These are phyloP conservation scores for Colletotrichum chrysophilum DNA, from an alignment of 2,329 filamentous ascomycete species.

Conservation along the genomic window DNA sequence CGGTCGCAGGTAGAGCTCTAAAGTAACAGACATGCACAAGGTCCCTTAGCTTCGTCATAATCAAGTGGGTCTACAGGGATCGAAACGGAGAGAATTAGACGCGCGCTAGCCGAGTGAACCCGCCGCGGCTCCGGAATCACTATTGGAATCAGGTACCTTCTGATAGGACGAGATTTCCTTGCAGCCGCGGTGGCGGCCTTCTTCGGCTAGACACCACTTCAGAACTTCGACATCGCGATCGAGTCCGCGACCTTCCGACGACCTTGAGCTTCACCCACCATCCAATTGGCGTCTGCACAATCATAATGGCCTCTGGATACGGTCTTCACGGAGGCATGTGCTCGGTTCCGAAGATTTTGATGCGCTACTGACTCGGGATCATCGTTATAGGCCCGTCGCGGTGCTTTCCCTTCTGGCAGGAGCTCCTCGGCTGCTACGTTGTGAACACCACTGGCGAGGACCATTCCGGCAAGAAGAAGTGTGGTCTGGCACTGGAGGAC, in stretches of 20 bases:
- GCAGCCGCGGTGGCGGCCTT: slow-evolving; percentile 2
- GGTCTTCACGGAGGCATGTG: slow-evolving; percentile 77
- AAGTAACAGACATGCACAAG: neutral
- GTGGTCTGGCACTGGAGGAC: slow-evolving; percentile 84
- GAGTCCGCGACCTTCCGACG: neutral
- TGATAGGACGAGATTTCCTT: slow-evolving; percentile 11
- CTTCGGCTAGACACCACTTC: neutral
- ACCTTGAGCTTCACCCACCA: slow-evolving; percentile 18
- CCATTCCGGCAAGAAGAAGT: slow-evolving; percentile 85
- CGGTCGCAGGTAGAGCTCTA: neutral
- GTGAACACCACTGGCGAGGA: slow-evolving; percentile 86
- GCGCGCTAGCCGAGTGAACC: slow-evolving; percentile 6
- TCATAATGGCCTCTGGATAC: slow-evolving; percentile 79
- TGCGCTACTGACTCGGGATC: slow-evolving; percentile 24
- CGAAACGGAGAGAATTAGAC: neutral
- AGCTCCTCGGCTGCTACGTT: slow-evolving; percentile 97
- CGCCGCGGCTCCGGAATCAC: neutral
- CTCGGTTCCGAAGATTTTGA: neutral
- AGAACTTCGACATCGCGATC: slow-evolving; percentile 1
- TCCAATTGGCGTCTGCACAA: slow-evolving; percentile 30
- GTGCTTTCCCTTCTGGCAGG: slow-evolving; percentile 99
- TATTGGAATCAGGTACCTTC: slow-evolving; percentile 5
- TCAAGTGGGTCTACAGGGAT: neutral
- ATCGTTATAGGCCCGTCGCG: slow-evolving; percentile 62
- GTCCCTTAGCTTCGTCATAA: slow-evolving; percentile 13